A percentile compares a stretch with the other conserved stretches of the same genome.
These are phyloP conservation scores for Phytophthora palmivora DNA, from an alignment of 352 stramenopile genomes.

Conservation along the genomic window DNA sequence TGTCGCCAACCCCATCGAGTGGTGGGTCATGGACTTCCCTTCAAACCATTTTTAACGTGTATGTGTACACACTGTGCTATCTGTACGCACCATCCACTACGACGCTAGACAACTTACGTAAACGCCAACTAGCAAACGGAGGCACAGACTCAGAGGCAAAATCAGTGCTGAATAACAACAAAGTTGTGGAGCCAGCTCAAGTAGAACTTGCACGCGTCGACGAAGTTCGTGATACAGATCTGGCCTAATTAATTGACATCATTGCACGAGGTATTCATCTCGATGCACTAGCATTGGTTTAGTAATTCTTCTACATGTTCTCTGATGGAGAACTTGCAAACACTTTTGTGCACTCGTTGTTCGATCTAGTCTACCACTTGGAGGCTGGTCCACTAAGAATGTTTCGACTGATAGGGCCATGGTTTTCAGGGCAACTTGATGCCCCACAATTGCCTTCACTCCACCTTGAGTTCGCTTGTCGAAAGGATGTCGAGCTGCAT, in stretches of 20 bases:
- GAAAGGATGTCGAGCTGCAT: no score
- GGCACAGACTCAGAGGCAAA: conserved; percentile 17
- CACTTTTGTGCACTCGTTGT: no score
- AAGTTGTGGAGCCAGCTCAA: conserved; percentile 7
- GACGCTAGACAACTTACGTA: conserved; percentile 38
- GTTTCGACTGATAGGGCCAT: no score
- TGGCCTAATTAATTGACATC: conserved; percentile 11
- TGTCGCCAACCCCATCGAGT: conserved; percentile 54
- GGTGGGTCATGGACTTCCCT: conserved; percentile 60
- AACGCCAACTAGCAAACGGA: conserved; percentile 22
- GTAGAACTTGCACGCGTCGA: conserved; percentile 26
- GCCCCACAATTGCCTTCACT: no score
- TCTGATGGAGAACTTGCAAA: neutral
- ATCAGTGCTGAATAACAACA: conserved; percentile 7
- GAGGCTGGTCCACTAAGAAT: no score
- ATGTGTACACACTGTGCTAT: conserved; percentile 65
- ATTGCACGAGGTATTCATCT: neutral
- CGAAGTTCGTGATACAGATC: conserved; percentile 25
- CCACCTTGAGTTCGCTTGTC: no score
- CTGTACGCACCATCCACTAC: conserved; percentile 58
- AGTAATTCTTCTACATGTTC: neutral
- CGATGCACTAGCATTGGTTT: no score
- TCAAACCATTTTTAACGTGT: conserved; percentile 66
- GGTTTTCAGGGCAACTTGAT: no score
- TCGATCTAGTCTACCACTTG: no score